These are phyloP conservation scores for Coemansia reversa DNA, from an alignment of 192 early-diverging fungal genomes.

Conservation along the genomic window DNA sequence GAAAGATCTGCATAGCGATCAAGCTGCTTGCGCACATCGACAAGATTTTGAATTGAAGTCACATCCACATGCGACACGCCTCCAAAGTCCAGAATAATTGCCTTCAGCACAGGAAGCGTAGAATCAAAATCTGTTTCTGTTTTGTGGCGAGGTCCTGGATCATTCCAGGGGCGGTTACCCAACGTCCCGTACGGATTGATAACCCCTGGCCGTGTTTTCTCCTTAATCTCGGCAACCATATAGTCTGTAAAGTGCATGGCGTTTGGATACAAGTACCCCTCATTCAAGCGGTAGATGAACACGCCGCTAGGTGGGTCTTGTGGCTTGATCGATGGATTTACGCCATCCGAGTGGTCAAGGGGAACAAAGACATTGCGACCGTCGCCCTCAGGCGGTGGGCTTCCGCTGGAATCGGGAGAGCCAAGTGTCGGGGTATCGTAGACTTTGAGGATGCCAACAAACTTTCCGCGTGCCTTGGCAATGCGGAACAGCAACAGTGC, in stretches of 20 bases:
- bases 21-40: conserved; percentile 63
- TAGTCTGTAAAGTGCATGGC: conserved; percentile 54
- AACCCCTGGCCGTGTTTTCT: conserved; percentile 49
- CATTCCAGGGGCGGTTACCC: conserved; percentile 62
- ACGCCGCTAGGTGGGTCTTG: conserved; percentile 29
- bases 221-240: conserved; percentile 53
- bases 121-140: conserved; percentile 42
- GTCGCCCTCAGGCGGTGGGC: background rate
- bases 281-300: conserved; percentile 53
- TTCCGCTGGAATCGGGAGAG: background rate
- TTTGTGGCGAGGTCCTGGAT: conserved; percentile 54
- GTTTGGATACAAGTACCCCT: conserved; percentile 52
- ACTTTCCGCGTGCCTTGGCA: conserved; percentile 57
- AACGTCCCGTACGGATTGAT: conserved; percentile 46
- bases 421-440: conserved; percentile 21
- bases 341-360: conserved; percentile 56
- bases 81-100: conserved; percentile 80
- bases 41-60: conserved; percentile 73
- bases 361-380: conserved; percentile 66
- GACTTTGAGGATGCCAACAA: conserved; percentile 42
- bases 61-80: conserved; percentile 77
- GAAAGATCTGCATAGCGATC: conserved; percentile 52
- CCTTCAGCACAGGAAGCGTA: conserved; percentile 57
- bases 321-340: conserved; percentile 31
- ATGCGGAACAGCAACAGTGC: conserved; percentile 76